A percentile compares a stretch with the other conserved stretches of the same genome.
Evolutionary conservation across 208 protist genomes (phyloP).

Genomic region (Acanthamoeba lenticulata): DNA sequence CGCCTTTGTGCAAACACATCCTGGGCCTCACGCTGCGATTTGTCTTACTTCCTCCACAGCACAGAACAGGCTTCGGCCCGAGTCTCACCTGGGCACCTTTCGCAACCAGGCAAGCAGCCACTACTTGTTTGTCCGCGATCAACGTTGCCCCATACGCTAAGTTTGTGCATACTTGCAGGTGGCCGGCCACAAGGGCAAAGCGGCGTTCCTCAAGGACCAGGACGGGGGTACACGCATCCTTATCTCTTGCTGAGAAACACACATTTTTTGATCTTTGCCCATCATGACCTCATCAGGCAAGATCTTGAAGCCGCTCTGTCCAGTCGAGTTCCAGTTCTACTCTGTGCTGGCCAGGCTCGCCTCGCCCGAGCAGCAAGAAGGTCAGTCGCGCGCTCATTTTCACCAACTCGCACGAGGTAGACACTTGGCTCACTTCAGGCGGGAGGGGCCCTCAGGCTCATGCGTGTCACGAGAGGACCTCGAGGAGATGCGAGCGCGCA

Average conservation of each 20-base stretch:
- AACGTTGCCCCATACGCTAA: too few relatives aligned
- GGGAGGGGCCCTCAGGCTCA: neutral
- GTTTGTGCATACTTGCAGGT: neutral
- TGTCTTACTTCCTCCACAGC: neutral
- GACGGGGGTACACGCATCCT: constrained; percentile 5
- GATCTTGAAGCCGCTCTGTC: neutral
- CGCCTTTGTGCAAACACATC: too few relatives aligned
- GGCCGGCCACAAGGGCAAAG: constrained; percentile 35
- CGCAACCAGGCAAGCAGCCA: neutral
- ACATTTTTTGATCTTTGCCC: neutral
- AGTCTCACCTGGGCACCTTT: neutral
- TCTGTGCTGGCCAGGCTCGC: neutral
- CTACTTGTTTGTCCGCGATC: neutral
- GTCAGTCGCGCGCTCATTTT: neutral
- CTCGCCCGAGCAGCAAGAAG: neutral
- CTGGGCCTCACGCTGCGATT: neutral
- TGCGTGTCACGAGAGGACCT: neutral
- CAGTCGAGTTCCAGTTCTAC: neutral
- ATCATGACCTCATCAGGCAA: neutral
- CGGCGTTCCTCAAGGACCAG: neutral
- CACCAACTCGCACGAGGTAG: too few relatives aligned
- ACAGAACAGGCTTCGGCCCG: neutral
- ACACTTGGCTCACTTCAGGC: too few relatives aligned
- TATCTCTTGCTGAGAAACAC: neutral
- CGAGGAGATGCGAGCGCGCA: neutral